Percentiles rank a stretch among this genome's conserved stretches.
Evolutionary conservation across 2,329 filamentous ascomycete genomes (phyloP).

Genomic region (Polytolypa hystricis): DNA sequence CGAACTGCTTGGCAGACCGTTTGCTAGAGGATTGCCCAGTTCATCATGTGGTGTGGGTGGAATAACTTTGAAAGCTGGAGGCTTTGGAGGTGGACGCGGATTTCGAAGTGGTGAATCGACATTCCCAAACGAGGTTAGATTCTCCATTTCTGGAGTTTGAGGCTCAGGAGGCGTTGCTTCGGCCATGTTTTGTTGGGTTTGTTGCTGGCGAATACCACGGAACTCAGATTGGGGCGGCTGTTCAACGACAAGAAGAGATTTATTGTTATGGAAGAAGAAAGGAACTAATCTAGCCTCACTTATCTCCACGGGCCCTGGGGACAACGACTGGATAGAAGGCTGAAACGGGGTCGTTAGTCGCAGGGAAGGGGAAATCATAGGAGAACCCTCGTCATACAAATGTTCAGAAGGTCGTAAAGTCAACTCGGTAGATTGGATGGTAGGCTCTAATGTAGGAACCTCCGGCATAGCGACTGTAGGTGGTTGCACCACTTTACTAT

Average conservation of each 20-base stretch:
- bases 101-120: conserved; percentile 50
- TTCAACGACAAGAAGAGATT: conserved; percentile 54
- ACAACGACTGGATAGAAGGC: conserved; percentile 37
- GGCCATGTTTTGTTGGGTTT: conserved; percentile 11
- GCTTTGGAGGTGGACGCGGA: conserved; percentile 46
- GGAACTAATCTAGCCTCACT: conserved; percentile 50
- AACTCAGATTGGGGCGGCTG: conserved; percentile 28
- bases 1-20: conserved; percentile 12
- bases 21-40: conserved; percentile 28
- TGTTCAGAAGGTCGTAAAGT: conserved; percentile 1
- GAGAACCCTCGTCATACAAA: not conserved
- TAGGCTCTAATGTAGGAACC: not conserved
- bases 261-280: conserved; percentile 53
- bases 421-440: not conserved
- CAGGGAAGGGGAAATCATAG: conserved; percentile 1
- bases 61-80: conserved; percentile 45
- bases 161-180: conserved; percentile 10
- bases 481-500: not conserved
- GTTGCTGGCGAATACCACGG: conserved; percentile 20
- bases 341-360: conserved; percentile 19
- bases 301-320: conserved; percentile 45
- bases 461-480: not conserved
- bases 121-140: conserved; percentile 10
- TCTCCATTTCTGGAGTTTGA: conserved; percentile 18
- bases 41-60: conserved; percentile 41